A percentile compares a stretch with the other conserved stretches of the same genome.
phyloP scores from a whole-genome alignment of 2,329 filamentous ascomycete genomes.

The Ampelomyces quisqualis region DNA sequence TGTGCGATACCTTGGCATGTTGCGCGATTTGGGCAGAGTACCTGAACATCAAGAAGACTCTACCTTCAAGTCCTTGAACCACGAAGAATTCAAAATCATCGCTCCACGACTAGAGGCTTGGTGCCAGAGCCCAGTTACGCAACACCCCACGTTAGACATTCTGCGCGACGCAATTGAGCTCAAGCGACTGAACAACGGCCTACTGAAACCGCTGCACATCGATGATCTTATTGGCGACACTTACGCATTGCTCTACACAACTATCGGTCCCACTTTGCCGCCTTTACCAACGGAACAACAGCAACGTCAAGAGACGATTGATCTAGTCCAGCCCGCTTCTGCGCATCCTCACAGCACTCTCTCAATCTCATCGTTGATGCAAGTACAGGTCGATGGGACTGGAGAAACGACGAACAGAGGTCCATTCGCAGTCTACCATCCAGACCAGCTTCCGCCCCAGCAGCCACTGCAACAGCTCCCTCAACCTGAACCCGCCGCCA shows the following conservation, averaged over 20 bases:
- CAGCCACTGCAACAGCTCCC: constrained; percentile 15
- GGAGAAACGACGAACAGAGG: constrained; percentile 8
- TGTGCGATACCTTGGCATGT: constrained; percentile 58
- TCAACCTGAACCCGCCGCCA: constrained; percentile 23
- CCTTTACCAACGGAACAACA: constrained; percentile 48
- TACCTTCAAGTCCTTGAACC: constrained; percentile 63
- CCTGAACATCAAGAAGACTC: constrained; percentile 63
- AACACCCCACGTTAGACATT: constrained; percentile 58
- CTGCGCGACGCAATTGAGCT: constrained; percentile 68
- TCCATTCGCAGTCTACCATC: constrained; percentile 30
- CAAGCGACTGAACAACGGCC: constrained; percentile 77
- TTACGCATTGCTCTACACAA: constrained; percentile 74
- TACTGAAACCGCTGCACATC: constrained; percentile 82
- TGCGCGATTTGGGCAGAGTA: constrained; percentile 60
- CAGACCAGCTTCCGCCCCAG: constrained; percentile 24
- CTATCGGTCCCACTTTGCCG: constrained; percentile 63
- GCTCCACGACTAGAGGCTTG: constrained; percentile 62
- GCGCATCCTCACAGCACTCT: constrained; percentile 21
- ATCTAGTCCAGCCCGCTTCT: constrained; percentile 5
- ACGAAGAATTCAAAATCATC: constrained; percentile 64
- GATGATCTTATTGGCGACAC: constrained; percentile 93
- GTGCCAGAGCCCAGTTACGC: constrained; percentile 53
- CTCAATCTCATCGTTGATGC: constrained; percentile 36
- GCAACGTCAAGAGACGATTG: constrained; percentile 19
- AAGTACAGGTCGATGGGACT: constrained; percentile 11